phyloP scores from a whole-genome alignment of 371 early-diverging fungal species.

The Mucor mucedo region DNA sequence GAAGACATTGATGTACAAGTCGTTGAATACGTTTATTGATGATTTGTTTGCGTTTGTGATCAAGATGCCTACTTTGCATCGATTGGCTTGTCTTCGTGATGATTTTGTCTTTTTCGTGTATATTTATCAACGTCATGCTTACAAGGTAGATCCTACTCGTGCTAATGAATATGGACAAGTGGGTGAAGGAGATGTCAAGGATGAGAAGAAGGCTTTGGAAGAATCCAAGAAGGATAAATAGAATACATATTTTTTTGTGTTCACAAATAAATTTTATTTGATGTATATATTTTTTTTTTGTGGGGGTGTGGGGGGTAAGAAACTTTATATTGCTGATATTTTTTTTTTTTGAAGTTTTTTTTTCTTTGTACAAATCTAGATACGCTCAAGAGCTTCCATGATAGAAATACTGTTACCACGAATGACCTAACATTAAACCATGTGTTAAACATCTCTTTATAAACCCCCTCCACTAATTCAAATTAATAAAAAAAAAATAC shows the following conservation, averaged over 20 bases:
- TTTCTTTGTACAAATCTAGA: slow-evolving; percentile 41
- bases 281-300: no score
- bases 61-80: slow-evolving; percentile 94
- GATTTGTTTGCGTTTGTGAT: slow-evolving; percentile 95
- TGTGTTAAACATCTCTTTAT: no score
- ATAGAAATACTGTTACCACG: slow-evolving; percentile 93
- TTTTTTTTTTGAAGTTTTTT: slow-evolving; percentile 1
- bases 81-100: slow-evolving; percentile 90
- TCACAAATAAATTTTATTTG: not conserved
- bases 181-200: slow-evolving; percentile 42
- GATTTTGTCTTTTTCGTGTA: slow-evolving; percentile 90
- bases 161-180: slow-evolving; percentile 95
- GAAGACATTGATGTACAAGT: slow-evolving; percentile 94
- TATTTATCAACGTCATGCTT: slow-evolving; percentile 86
- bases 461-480: no score
- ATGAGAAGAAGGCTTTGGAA: slow-evolving; percentile 12
- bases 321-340: not conserved
- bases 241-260: not conserved
- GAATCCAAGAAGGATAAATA: slow-evolving; percentile 43
- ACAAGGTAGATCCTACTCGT: slow-evolving; percentile 85
- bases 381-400: slow-evolving; percentile 91
- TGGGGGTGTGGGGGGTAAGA: no score
- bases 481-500: slow-evolving; percentile 8
- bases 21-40: slow-evolving; percentile 91
- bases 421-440: slow-evolving; percentile 67